These are phyloP conservation scores for Brassica nigra DNA, from an alignment of 345 rosid genomes.

Conservation along the genomic window DNA sequence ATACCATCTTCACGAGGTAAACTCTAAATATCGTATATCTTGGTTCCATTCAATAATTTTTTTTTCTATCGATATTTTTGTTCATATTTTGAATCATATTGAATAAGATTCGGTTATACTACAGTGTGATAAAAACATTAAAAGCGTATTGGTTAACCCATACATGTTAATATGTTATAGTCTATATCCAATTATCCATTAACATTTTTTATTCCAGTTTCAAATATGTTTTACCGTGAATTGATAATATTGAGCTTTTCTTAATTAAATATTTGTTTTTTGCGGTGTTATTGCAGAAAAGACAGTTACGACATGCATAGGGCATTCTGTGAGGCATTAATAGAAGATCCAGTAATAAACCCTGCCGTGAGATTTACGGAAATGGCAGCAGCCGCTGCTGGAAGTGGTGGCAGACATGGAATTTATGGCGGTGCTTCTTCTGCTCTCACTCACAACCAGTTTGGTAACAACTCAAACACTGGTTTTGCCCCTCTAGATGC, in stretches of 20 bases:
- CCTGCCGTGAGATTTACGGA: conserved; percentile 49
- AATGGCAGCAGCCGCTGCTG: conserved; percentile 33
- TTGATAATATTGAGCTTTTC: background rate
- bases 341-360: conserved; percentile 58
- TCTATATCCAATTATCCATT: background rate
- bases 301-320: conserved; percentile 85
- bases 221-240: background rate
- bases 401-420: conserved; percentile 33
- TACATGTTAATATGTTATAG: background rate
- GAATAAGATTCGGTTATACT: background rate
- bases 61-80: background rate
- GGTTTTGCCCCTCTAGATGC: conserved; percentile 24
- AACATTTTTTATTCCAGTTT: background rate
- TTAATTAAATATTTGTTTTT: background rate
- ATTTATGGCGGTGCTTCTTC: conserved; percentile 44
- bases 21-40: conserved; percentile 11
- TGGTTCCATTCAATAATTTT: background rate
- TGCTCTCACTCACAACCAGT: conserved; percentile 37
- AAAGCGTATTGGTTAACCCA: background rate
- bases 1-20: conserved; percentile 79
- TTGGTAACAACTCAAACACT: conserved; percentile 20
- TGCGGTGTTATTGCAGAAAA: conserved; percentile 46
- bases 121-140: background rate
- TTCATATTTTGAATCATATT: background rate
- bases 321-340: conserved; percentile 78